Percentiles rank a stretch among this genome's conserved stretches.
These are phyloP conservation scores for Pharus latifolius DNA, from an alignment of 176 grass and related monocot species.

Conservation along the genomic window DNA sequence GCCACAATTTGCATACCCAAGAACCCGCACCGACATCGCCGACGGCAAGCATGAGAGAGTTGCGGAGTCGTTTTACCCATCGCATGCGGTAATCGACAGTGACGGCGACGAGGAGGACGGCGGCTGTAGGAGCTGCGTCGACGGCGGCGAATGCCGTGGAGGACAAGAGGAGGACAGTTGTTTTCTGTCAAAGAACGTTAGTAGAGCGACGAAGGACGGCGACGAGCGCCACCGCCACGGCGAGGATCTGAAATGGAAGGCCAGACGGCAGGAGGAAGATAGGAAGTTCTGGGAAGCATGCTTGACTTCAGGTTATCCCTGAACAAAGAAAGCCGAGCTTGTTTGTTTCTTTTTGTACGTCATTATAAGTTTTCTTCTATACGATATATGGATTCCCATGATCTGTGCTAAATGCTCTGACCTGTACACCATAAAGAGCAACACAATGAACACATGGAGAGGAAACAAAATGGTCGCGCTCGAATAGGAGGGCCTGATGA, in stretches of 20 bases:
- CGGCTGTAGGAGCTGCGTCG: constrained; percentile 20
- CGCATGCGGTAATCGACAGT: background rate
- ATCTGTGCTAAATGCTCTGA: too few relatives aligned
- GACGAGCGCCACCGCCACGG: background rate
- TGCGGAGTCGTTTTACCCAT: constrained; percentile 20
- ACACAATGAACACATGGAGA: too few relatives aligned
- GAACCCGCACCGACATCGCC: background rate
- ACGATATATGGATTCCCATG: too few relatives aligned
- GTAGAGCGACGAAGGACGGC: background rate
- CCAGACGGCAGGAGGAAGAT: constrained; percentile 36
- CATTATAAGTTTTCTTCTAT: too few relatives aligned
- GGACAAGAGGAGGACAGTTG: background rate
- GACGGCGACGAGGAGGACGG: constrained; percentile 15
- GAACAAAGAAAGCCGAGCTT: too few relatives aligned
- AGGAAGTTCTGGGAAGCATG: constrained; percentile 56
- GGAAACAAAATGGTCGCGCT: too few relatives aligned
- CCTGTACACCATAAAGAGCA: too few relatives aligned
- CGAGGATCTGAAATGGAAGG: background rate
- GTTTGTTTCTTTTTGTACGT: too few relatives aligned
- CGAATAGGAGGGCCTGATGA: too few relatives aligned
- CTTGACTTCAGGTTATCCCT: constrained; percentile 32
- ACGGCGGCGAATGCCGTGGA: background rate
- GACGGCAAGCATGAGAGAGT: constrained; percentile 11
- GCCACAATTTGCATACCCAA: background rate
- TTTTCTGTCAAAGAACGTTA: background rate